Conservation (phyloP, 1,284 basidiomycete genomes). For the Pholiota adiposa region DNA sequence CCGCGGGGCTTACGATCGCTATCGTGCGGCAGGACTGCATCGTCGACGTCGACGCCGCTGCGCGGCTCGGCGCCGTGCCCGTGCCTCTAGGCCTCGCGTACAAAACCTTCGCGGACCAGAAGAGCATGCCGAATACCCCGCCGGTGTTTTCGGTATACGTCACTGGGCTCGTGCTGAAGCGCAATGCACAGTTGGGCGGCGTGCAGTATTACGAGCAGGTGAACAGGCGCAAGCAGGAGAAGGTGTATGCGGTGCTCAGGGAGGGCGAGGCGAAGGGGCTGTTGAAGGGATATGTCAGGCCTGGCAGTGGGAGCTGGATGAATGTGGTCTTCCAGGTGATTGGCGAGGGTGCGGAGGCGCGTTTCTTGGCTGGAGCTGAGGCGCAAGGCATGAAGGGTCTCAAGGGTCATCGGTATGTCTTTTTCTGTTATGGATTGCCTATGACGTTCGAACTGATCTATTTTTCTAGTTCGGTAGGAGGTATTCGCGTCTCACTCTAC, state of each 20-base stretch:
- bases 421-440: neutral
- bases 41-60: conserved; percentile 83
- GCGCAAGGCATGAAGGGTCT: conserved; percentile 79
- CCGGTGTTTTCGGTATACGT: conserved; percentile 94
- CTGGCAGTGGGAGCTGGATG: conserved; percentile 88
- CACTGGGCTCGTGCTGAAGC: conserved; percentile 83
- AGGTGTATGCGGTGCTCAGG: conserved; percentile 75
- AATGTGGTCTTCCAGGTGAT: conserved; percentile 86
- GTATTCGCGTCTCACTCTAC: conserved; percentile 92
- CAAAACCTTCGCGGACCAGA: conserved; percentile 82
- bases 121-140: conserved; percentile 95
- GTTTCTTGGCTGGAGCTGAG: conserved; percentile 83
- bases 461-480: conserved; percentile 40
- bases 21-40: conserved; percentile 94
- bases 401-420: conserved; percentile 84
- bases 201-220: conserved; percentile 68
- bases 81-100: conserved; percentile 86
- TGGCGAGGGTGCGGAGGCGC: conserved; percentile 68
- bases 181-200: conserved; percentile 74
- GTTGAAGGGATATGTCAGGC: conserved; percentile 69
- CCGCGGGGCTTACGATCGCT: conserved; percentile 90
- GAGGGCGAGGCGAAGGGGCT: conserved; percentile 74
- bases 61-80: conserved; percentile 73
- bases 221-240: conserved; percentile 76
- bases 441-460: conserved; percentile 4